phyloP scores from a whole-genome alignment of 2,329 filamentous ascomycete genomes.

The Fusarium sp. region DNA sequence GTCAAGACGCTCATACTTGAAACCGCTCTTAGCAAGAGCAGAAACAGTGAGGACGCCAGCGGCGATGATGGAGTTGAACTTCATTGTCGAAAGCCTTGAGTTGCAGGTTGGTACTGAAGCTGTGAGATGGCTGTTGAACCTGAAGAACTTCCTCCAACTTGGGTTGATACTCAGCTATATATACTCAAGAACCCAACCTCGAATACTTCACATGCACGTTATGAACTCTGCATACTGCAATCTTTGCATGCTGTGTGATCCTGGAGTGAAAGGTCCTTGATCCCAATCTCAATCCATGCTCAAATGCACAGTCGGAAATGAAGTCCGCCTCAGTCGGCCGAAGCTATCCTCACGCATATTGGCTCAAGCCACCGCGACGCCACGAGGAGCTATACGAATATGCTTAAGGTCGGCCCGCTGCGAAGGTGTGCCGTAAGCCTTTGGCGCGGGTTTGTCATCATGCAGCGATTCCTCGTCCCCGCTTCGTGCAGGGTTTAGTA shows the following conservation, averaged over 20 bases:
- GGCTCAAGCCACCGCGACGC: background rate
- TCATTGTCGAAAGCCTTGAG: conserved; percentile 23
- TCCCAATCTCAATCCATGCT: background rate
- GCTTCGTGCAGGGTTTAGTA: conserved; percentile 13
- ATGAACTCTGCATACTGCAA: background rate
- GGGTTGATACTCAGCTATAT: background rate
- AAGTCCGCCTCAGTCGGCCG: conserved; percentile 10
- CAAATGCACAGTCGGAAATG: conserved; percentile 11
- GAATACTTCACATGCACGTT: background rate
- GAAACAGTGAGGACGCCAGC: conserved; percentile 21
- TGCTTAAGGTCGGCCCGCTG: conserved; percentile 6
- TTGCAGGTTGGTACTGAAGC: background rate
- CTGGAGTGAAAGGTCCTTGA: background rate
- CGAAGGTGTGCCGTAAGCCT: conserved; percentile 5
- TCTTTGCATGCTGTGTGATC: background rate
- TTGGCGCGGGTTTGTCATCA: conserved; percentile 25
- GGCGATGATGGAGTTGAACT: conserved; percentile 31
- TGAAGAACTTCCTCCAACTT: background rate
- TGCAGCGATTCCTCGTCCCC: conserved; percentile 7
- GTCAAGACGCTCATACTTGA: conserved; percentile 42
- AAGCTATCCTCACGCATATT: background rate
- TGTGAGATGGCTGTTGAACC: conserved; percentile 16
- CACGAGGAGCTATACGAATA: conserved; percentile 3
- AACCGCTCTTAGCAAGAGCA: conserved; percentile 23
- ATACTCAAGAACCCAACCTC: background rate